These are phyloP conservation scores for Zasmidium angulare DNA, from an alignment of 2,329 filamentous ascomycete species.

Conservation along the genomic window DNA sequence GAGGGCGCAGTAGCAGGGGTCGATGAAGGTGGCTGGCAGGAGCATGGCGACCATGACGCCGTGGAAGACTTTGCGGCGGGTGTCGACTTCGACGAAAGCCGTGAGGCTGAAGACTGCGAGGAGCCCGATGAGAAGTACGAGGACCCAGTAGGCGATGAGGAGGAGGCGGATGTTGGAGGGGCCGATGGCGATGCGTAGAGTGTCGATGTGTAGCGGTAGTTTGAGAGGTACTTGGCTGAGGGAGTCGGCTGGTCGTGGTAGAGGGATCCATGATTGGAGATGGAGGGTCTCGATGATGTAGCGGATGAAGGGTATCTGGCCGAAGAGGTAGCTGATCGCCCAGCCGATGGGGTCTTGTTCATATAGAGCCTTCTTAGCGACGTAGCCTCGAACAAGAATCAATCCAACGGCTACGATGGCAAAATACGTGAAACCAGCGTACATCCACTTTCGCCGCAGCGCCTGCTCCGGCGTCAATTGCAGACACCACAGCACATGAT, in stretches of 20 bases:
- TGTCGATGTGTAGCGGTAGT: slow-evolving; percentile 53
- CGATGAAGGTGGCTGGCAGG: slow-evolving; percentile 79
- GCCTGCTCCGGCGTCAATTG: slow-evolving; percentile 79
- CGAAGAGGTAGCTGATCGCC: slow-evolving; percentile 86
- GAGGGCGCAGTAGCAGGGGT: slow-evolving; percentile 78
- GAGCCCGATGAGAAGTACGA: slow-evolving; percentile 69
- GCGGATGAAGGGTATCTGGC: slow-evolving; percentile 71
- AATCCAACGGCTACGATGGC: slow-evolving; percentile 67
- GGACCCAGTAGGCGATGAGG: slow-evolving; percentile 70
- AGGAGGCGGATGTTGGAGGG: slow-evolving; percentile 79
- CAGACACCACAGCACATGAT: slow-evolving; percentile 67
- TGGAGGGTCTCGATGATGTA: slow-evolving; percentile 68
- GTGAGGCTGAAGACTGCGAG: slow-evolving; percentile 74
- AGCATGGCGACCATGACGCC: slow-evolving; percentile 98
- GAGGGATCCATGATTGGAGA: slow-evolving; percentile 71
- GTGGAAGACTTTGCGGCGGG: slow-evolving; percentile 93
- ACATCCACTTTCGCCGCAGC: slow-evolving; percentile 73
- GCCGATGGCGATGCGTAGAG: slow-evolving; percentile 64
- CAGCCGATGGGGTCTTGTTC: slow-evolving; percentile 84
- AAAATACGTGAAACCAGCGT: slow-evolving; percentile 75
- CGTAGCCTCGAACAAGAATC: slow-evolving; percentile 68
- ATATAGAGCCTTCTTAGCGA: slow-evolving; percentile 65
- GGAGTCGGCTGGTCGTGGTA: slow-evolving; percentile 54
- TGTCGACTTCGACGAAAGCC: slow-evolving; percentile 87
- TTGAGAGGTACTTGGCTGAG: slow-evolving; percentile 8